Evolutionary conservation across 305 asterid genomes (phyloP).

Genomic region (Fraxinus greggii): DNA sequence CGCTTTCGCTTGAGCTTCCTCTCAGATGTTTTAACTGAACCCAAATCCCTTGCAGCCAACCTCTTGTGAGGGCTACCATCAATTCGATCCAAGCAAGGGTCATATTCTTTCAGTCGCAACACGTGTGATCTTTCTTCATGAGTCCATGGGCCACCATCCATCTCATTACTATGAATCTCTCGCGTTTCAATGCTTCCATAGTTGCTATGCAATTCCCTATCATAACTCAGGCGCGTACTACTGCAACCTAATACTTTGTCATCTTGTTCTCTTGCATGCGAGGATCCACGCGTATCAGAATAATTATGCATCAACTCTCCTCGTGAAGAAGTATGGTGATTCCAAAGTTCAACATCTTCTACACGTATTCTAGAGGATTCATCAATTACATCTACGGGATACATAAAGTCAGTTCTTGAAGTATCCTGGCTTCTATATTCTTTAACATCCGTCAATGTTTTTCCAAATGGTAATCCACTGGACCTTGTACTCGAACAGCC

Average conservation of each 20-base stretch:
- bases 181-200: conserved; percentile 30
- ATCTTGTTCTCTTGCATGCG: conserved; percentile 31
- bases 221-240: conserved; percentile 35
- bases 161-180: conserved; percentile 27
- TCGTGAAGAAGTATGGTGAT: conserved; percentile 27
- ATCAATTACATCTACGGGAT: conserved; percentile 26
- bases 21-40: conserved; percentile 26
- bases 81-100: conserved; percentile 24
- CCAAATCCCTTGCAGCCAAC: conserved; percentile 26
- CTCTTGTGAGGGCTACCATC: conserved; percentile 31
- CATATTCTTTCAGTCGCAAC: conserved; percentile 31
- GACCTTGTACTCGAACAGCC: conserved; percentile 23
- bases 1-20: conserved; percentile 26
- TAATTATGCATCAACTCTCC: conserved; percentile 29
- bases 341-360: conserved; percentile 34
- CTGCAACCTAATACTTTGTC: conserved; percentile 31
- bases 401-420: conserved; percentile 31
- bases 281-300: conserved; percentile 28
- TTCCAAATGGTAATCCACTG: conserved; percentile 29
- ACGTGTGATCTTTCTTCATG: conserved; percentile 32
- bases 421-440: conserved; percentile 31
- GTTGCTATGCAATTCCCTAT: conserved; percentile 27
- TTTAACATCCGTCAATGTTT: conserved; percentile 23
- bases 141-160: conserved; percentile 30
- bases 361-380: conserved; percentile 31